Base-by-base conservation (phyloP, 352 stramenopile genomes). In the Ophiocytium majus region DNA sequence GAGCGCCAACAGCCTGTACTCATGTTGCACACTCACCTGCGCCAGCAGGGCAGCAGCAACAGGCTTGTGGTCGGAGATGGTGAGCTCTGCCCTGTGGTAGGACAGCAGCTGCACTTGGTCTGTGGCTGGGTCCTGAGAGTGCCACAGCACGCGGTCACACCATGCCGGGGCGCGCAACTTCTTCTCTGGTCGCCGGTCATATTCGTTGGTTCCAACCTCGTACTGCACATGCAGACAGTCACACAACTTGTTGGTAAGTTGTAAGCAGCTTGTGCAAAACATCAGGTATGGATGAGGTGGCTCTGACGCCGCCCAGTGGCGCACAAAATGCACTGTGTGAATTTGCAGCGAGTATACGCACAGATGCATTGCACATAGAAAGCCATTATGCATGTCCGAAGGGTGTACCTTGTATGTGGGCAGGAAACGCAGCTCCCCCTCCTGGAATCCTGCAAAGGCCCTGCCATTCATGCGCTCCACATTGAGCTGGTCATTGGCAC, bases 131-230 rank as follows among this genome's bases (percentile, higher is more conserved):
- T 95, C 91, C 84, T 85, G 76, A 32, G 87, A 88, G 43, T 91
- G 88, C 93, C 93, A 97, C 33, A 96, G 86, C 78, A 97, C 92
- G 79, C 93, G 92, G 90, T 96, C 94, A 85, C 93, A 98, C 97
- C 97, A 99, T 1, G 97, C 97, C 0, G 98, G 98, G 0, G 97
- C 97, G 23, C 97, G 93, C 0, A 99, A 86, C 86, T 99, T 99
- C 91, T 99, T 99, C 82, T 99, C 97, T 0, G 96, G 95, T 0
- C 97, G 92, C 79, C 96, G 94, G 86, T 99, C 98, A 87, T 99
- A 99, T 14, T 76, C 5, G 17, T 76, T 34, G 31, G 64, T 37
- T 10, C 64, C 64, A 5, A 76, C 64, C 17, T 76, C 64, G 17
- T 79, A 78, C 76, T 64, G 32, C 43, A 57, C 5, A n/a, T n/a